Conservation (phyloP, 2,329 filamentous ascomycete genomes). For the Ceratocystiopsis sp. region DNA sequence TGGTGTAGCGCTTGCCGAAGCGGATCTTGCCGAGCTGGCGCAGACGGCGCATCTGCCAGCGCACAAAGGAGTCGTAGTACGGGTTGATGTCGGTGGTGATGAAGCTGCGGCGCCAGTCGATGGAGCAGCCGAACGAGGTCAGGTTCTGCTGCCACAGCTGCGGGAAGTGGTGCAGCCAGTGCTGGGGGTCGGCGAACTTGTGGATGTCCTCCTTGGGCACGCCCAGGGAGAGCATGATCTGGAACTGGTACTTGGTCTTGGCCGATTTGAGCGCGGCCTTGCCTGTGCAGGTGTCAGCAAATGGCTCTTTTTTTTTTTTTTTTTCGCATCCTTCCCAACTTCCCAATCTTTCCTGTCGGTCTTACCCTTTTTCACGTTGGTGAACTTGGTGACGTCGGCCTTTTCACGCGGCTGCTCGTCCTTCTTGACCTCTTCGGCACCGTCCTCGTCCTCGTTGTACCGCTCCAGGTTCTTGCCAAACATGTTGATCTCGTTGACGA, state of each 20-base stretch:
- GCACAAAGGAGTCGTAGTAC: constrained; percentile 87
- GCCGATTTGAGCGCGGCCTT: constrained; percentile 82
- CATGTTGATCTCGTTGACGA: constrained; percentile 71
- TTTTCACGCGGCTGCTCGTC: not conserved
- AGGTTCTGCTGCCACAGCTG: constrained; percentile 61
- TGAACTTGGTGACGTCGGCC: constrained; percentile 13
- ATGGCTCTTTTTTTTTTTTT: no score
- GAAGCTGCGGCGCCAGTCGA: constrained; percentile 87
- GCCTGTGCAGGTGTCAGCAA: constrained; percentile 16
- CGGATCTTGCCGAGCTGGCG: constrained; percentile 84
- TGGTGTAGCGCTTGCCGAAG: constrained; percentile 46
- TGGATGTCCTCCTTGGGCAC: constrained; percentile 81
- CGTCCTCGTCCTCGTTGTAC: constrained; percentile 21
- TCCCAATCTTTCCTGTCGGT: constrained; percentile 88
- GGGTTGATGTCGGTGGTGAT: constrained; percentile 94
- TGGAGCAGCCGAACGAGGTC: constrained; percentile 65
- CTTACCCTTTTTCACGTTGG: constrained; percentile 81
- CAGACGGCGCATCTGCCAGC: constrained; percentile 93
- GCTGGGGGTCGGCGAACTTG: constrained; percentile 57
- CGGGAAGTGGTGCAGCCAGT: constrained; percentile 90
- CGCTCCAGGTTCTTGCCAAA: constrained; percentile 76
- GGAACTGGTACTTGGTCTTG: constrained; percentile 86
- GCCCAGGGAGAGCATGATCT: constrained; percentile 76
- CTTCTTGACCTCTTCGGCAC: constrained; percentile 14
- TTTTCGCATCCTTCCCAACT: no score